Conservation (phyloP, 192 early-diverging fungal genomes). For the Coemansia sp. region DNA sequence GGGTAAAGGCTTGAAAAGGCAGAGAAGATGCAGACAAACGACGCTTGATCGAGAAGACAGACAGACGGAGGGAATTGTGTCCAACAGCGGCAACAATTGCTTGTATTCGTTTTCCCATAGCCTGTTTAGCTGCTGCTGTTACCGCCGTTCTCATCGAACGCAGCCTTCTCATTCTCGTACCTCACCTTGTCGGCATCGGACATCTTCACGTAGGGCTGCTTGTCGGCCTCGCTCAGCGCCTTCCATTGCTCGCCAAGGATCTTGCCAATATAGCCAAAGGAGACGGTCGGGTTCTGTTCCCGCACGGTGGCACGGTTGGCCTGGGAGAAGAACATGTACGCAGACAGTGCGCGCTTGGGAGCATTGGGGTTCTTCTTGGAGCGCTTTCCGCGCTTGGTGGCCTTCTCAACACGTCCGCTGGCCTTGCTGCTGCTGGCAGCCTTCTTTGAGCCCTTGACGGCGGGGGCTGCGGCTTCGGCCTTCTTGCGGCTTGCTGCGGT, state of each 20-base stretch:
- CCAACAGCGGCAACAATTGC: too few species aligned
- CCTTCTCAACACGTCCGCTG: conserved; percentile 6
- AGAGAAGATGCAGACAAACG: too few species aligned
- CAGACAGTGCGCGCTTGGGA: conserved; percentile 89
- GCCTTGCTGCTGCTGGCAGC: conserved; percentile 16
- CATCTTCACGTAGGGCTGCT: conserved; percentile 57
- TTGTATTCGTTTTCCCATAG: too few species aligned
- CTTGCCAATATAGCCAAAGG: conserved; percentile 70
- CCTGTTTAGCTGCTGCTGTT: conserved; percentile 20
- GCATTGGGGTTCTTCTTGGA: conserved; percentile 78
- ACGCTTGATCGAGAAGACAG: not conserved
- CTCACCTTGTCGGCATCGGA: conserved; percentile 56
- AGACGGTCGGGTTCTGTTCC: conserved; percentile 75
- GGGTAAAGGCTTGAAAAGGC: too few species aligned
- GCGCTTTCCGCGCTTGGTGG: conserved; percentile 47
- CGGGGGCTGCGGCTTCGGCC: conserved; percentile 5
- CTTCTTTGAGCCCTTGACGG: conserved; percentile 3
- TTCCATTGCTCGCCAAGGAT: conserved; percentile 74
- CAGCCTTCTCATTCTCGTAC: conserved; percentile 47
- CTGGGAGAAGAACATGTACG: conserved; percentile 90
- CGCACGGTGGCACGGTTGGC: conserved; percentile 75
- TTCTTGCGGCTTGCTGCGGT: conserved; percentile 22
- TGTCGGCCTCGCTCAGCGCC: conserved; percentile 54
- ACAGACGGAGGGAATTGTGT: too few species aligned
- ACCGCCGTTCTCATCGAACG: conserved; percentile 7